Percentiles rank a stretch among this genome's conserved stretches.
phyloP scores from a whole-genome alignment of 2,329 filamentous ascomycete genomes.

The Paracoccidioides brasiliensis region DNA sequence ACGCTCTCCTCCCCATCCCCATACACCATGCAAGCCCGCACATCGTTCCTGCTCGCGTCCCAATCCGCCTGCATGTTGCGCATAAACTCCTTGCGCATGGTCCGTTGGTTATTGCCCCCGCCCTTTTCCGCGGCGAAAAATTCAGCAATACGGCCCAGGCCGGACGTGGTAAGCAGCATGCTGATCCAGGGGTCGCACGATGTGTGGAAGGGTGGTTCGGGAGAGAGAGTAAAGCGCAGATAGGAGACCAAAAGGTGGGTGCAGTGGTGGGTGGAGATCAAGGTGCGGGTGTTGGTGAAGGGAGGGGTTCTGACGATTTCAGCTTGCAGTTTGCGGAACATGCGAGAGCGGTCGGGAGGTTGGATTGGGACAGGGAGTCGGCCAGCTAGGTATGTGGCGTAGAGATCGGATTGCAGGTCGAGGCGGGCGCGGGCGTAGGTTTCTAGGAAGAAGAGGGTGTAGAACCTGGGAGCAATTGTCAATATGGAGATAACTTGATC shows the following conservation, averaged over 20 bases:
- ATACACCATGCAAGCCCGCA: slow-evolving; percentile 27
- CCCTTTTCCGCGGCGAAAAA: slow-evolving; percentile 34
- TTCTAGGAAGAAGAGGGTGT: slow-evolving; percentile 30
- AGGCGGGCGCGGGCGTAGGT: slow-evolving; percentile 26
- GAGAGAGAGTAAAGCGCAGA: slow-evolving; percentile 25
- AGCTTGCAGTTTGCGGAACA: slow-evolving; percentile 26
- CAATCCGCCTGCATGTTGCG: slow-evolving; percentile 30
- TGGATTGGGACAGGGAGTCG: slow-evolving; percentile 26
- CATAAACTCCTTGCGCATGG: slow-evolving; percentile 32
- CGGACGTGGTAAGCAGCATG: slow-evolving; percentile 28
- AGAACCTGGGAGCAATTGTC: slow-evolving; percentile 21
- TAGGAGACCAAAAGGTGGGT: slow-evolving; percentile 29
- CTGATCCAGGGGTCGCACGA: slow-evolving; percentile 28
- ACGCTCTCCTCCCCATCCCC: slow-evolving; percentile 18
- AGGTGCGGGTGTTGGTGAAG: slow-evolving; percentile 27
- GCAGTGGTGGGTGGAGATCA: slow-evolving; percentile 31
- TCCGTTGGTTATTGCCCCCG: slow-evolving; percentile 27
- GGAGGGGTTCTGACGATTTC: slow-evolving; percentile 28
- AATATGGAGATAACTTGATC: not conserved
- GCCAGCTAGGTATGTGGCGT: slow-evolving; percentile 27
- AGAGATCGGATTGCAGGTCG: slow-evolving; percentile 25
- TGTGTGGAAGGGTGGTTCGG: slow-evolving; percentile 18
- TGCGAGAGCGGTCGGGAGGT: slow-evolving; percentile 20
- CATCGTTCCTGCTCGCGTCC: slow-evolving; percentile 24
- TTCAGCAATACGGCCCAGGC: slow-evolving; percentile 28